phyloP scores from a whole-genome alignment of 2,329 filamentous ascomycete species.

The Fusarium sp. region DNA sequence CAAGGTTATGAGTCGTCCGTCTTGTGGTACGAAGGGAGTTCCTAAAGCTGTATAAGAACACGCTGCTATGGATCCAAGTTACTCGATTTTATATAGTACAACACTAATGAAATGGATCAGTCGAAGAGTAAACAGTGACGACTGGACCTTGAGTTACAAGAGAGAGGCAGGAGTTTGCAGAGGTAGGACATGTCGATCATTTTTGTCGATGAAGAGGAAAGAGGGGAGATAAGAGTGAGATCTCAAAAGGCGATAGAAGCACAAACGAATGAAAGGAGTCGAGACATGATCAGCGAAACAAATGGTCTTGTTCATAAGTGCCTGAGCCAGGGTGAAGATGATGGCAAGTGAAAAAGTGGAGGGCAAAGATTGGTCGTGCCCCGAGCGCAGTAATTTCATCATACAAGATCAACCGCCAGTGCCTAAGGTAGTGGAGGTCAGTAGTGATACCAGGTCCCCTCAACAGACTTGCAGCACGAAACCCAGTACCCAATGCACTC shows the following conservation, averaged over 20 bases:
- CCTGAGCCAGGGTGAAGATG: background rate
- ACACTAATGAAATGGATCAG: background rate
- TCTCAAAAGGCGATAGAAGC: background rate
- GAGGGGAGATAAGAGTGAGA: background rate
- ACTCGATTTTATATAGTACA: background rate
- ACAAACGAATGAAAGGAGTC: background rate
- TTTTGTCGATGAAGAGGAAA: background rate
- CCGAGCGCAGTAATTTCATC: background rate
- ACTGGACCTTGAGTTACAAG: background rate
- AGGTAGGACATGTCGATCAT: background rate
- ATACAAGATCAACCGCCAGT: background rate
- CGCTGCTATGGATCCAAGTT: background rate
- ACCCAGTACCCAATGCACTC: background rate
- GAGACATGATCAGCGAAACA: background rate
- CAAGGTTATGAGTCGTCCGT: background rate
- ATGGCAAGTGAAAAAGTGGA: background rate
- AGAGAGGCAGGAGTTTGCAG: background rate
- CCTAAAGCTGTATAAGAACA: background rate
- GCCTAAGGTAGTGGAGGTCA: background rate
- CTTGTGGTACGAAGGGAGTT: background rate
- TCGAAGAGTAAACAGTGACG: background rate
- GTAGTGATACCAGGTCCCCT: background rate
- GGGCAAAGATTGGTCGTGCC: background rate
- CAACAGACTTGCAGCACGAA: background rate
- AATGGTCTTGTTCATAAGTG: background rate